Conservation (phyloP, 345 rosid genomes). For the Limnanthes douglasii region DNA sequence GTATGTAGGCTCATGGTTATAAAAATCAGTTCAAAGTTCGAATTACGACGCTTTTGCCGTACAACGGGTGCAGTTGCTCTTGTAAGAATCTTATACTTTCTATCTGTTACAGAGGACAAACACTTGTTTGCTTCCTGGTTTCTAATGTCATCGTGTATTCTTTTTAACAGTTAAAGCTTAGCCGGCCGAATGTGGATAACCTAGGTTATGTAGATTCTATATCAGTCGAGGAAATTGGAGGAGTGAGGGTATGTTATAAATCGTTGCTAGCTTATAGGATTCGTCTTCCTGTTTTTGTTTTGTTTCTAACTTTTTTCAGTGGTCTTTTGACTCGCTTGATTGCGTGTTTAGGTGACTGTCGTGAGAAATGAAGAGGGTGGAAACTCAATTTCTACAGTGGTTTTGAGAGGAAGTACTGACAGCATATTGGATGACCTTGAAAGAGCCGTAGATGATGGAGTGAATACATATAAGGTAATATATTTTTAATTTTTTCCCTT, state of each 20-base stretch:
- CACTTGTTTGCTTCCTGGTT: constrained; percentile 2
- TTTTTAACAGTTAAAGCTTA: constrained; percentile 65
- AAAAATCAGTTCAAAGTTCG: constrained; percentile 98
- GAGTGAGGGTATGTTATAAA: constrained; percentile 63
- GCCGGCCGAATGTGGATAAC: constrained; percentile 79
- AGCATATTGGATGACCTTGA: constrained; percentile 97
- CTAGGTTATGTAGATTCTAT: constrained; percentile 81
- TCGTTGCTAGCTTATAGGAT: not conserved
- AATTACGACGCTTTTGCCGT: constrained; percentile 86
- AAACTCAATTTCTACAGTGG: constrained; percentile 72
- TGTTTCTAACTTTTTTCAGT: not conserved
- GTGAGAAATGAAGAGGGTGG: constrained; percentile 93
- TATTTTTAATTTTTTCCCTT: constrained; percentile 1
- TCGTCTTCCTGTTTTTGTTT: not conserved
- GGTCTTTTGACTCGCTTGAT: constrained; percentile 1
- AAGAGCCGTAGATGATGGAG: constrained; percentile 99
- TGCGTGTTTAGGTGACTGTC: constrained; percentile 47
- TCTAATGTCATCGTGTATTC: constrained; percentile 4
- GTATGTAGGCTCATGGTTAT: constrained; percentile 79
- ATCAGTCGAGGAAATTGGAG: constrained; percentile 96
- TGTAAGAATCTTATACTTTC: constrained; percentile 22
- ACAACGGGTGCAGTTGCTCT: constrained; percentile 82
- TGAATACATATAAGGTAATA: constrained; percentile 86
- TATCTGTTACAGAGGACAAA: not conserved
- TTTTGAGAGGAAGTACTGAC: constrained; percentile 91